A percentile compares a stretch with the other conserved stretches of the same genome.
phyloP scores from a whole-genome alignment of 768 basidiomycete genomes.

The Phlebiopsis flavidoalba region DNA sequence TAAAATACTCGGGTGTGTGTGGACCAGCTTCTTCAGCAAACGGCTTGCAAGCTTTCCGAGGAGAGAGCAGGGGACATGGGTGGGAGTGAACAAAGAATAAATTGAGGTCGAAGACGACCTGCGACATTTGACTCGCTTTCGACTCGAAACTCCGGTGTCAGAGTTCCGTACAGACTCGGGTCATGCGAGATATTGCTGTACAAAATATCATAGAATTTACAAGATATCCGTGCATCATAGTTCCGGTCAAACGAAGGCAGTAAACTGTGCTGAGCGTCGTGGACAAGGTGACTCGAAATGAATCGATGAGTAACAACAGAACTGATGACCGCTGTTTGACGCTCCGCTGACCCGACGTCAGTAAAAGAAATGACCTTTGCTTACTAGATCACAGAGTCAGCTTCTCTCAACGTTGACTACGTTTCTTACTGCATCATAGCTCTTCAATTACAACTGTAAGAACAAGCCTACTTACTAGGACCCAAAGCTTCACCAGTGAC shows the following conservation, averaged over 20 bases:
- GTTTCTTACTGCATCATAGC: neutral
- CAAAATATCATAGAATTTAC: too few relatives aligned
- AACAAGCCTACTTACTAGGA: neutral
- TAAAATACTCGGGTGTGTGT: conserved; percentile 79
- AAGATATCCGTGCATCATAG: too few relatives aligned
- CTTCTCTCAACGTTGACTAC: neutral
- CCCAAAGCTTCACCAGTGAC: neutral
- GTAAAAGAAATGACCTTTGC: neutral
- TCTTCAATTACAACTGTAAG: neutral
- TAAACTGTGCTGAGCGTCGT: neutral
- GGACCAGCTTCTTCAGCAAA: conserved; percentile 73
- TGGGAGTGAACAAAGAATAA: conserved; percentile 3
- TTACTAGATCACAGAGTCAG: neutral
- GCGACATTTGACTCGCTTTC: neutral
- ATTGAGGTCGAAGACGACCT: neutral
- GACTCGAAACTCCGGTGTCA: neutral
- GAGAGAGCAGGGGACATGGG: conserved; percentile 19
- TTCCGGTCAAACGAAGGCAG: neutral
- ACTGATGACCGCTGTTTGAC: neutral
- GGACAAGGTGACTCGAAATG: neutral
- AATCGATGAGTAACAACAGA: neutral
- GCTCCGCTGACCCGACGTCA: neutral
- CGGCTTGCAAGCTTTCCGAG: conserved; percentile 63
- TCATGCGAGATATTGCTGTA: neutral
- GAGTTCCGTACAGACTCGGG: neutral